Base-by-base conservation (phyloP, 2,329 filamentous ascomycete species). In the Chlorencoelia australis region DNA sequence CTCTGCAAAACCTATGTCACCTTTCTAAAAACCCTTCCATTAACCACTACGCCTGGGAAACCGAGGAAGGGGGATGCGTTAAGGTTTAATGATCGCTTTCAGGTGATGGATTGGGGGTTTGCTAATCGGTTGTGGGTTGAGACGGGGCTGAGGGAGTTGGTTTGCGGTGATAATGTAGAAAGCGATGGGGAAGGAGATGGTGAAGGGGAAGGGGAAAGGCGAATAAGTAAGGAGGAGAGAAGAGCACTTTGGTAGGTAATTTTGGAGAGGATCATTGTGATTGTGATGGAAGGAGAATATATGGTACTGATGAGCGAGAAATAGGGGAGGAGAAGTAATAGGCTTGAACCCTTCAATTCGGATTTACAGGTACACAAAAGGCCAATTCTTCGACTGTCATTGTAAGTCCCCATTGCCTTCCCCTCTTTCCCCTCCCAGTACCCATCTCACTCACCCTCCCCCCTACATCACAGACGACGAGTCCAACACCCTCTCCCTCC, bases 331-430 rank as follows among this genome's bases (percentile, higher is more conserved):
- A 18, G 71, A 86, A 33, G 75, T 84, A 1, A 63, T 93, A n/a
- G 87, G 87, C 0, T 62, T 95, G 41, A 94, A 86, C 58, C 76
- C 84, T 7, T 93, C 93, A 47, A 93, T 95, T 37, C 71, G 89
- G 21, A 75, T 95, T 19, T 95, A 95, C 62, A 74, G 88, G 15
- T 95, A 95, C 59, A 73, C 71, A 1, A 74, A 80, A 46, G 85
- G 84, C 0, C 87, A 95, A 56, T 94, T 88, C 57, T 95, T 95
- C 57, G 87, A 87, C 54, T 80, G 84, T 51, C 89, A 95, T 58
- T 95, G 85, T 89, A 71, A 51, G 80, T 71, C 27, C 29, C 19
- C 17, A n/a, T 18, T 24, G n/a, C 7, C n/a, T 9, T 37, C n/a
- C 7, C 26, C 10, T 31, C 14, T 28, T 4, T 51, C 33, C 24